These are phyloP conservation scores for Tolypocladium pustulatum DNA, from an alignment of 2,329 filamentous ascomycete species.

Conservation along the genomic window DNA sequence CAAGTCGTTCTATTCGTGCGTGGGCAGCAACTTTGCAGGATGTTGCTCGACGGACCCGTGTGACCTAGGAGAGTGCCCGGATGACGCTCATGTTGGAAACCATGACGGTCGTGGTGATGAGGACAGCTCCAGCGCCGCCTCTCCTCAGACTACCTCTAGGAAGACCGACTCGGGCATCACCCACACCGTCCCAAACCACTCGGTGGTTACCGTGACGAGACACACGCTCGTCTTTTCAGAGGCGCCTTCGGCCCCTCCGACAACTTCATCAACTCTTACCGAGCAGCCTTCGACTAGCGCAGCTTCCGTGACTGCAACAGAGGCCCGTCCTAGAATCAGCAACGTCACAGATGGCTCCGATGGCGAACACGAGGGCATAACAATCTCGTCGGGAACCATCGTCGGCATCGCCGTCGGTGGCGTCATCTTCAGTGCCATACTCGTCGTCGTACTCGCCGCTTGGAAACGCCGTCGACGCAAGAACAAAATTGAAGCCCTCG, in stretches of 20 bases:
- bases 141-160: background rate
- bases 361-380: background rate
- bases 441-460: conserved; percentile 12
- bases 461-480: conserved; percentile 10
- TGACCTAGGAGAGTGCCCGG: conserved; percentile 18
- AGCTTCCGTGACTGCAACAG: background rate
- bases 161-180: conserved; percentile 25
- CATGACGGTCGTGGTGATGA: background rate
- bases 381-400: conserved; percentile 18
- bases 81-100: background rate
- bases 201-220: conserved; percentile 22
- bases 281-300: background rate
- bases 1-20: conserved; percentile 26
- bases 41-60: conserved; percentile 38
- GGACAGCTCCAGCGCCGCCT: background rate
- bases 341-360: background rate
- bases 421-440: conserved; percentile 13
- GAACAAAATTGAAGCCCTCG: conserved; percentile 2
- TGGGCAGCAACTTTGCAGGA: conserved; percentile 23
- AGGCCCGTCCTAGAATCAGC: background rate
- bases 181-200: conserved; percentile 23
- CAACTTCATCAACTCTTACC: background rate
- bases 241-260: conserved; percentile 10
- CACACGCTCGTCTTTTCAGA: conserved; percentile 21
- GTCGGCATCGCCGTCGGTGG: conserved; percentile 21